Percentiles rank a stretch among this genome's conserved stretches.
Conservation (phyloP, 1,284 basidiomycete genomes). For the Malassezia sympodialis region DNA sequence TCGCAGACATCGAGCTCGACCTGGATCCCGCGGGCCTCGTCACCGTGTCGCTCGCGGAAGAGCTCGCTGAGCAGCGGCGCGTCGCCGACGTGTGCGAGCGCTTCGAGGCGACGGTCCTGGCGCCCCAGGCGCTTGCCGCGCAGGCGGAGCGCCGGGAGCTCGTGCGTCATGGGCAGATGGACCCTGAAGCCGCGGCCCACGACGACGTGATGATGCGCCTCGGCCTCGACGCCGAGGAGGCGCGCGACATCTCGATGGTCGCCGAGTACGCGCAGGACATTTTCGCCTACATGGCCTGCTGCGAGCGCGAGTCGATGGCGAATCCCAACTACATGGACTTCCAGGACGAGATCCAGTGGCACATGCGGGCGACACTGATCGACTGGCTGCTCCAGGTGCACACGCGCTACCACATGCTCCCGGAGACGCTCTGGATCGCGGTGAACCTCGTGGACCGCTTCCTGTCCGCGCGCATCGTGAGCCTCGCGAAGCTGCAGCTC, state of each 20-base stretch:
- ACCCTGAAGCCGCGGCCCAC: slow-evolving; percentile 32
- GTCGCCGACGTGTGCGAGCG: slow-evolving; percentile 32
- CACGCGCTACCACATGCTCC: slow-evolving; percentile 60
- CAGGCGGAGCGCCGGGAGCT: slow-evolving; percentile 31
- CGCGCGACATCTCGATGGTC: slow-evolving; percentile 89
- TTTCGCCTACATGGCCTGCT: slow-evolving; percentile 74
- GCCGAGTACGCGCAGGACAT: slow-evolving; percentile 97
- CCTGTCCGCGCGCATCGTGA: slow-evolving; percentile 57
- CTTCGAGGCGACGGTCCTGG: slow-evolving; percentile 32
- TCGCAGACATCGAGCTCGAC: slow-evolving; percentile 26
- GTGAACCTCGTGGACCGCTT: slow-evolving; percentile 61
- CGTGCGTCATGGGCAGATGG: slow-evolving; percentile 30
- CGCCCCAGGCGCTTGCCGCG: slow-evolving; percentile 26
- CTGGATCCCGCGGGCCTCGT: slow-evolving; percentile 42
- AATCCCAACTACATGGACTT: slow-evolving; percentile 86
- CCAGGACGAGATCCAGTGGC: slow-evolving; percentile 89
- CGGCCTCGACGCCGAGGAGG: slow-evolving; percentile 54
- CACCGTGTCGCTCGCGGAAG: slow-evolving; percentile 37
- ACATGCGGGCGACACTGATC: slow-evolving; percentile 45
- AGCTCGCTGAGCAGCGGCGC: slow-evolving; percentile 34
- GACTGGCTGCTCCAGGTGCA: slow-evolving; percentile 59
- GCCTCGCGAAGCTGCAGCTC: slow-evolving; percentile 58
- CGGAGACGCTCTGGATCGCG: slow-evolving; percentile 61
- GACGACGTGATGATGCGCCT: slow-evolving; percentile 42
- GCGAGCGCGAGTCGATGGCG: slow-evolving; percentile 75